Evolutionary conservation across 805 yeast species (phyloP), one percentile per base, ranked within the genome.

Genomic region (Blastobotrys chiropterorum): DNA sequence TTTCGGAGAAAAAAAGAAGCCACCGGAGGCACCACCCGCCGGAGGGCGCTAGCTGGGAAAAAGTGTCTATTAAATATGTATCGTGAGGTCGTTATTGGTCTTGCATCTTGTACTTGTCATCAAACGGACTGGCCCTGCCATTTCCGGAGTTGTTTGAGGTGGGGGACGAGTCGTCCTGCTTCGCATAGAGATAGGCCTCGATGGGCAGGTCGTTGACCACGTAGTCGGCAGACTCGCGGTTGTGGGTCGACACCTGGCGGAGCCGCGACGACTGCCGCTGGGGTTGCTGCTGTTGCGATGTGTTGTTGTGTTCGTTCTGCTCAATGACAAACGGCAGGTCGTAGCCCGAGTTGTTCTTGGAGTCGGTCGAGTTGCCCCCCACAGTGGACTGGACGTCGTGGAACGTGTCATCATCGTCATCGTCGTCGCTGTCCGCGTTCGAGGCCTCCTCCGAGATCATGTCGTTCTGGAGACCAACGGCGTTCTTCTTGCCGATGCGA

Each of bases 401-500:
- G 40, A 14, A 21, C 19, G 16, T 17, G 17, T 34, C 52, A 2
- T 46, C 48, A 20, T 38, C 54, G 22, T 46, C 46, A 19, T 53
- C 56, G 7, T 44, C 56, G 14, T 47, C 51, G 14, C 38, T 46
- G 20, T 56, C 63, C 4, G 49, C 56, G n/a, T n/a, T n/a, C n/a
- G n/a, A n/a, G n/a, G n/a, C 63, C 30, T 60, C 66, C 48, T 63
- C 67, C 6, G 26, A 55, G 47, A 62, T 60, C 40, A 56, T 38
- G 16, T 63, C 60, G 14, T 49, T 49, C 41, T 61, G 64, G 22
- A 59, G 56, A 42, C 61, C 62, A 34, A 57, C 22, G 1, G 51
- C 50, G 16, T 40, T 22, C 38, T 26, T 31, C 45, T 49, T 53
- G 39, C 58, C 60, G 13, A 75, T 54, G 70, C 70, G 48, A 66